phyloP scores from a whole-genome alignment of 768 basidiomycete species.

The Boletales sp. region DNA sequence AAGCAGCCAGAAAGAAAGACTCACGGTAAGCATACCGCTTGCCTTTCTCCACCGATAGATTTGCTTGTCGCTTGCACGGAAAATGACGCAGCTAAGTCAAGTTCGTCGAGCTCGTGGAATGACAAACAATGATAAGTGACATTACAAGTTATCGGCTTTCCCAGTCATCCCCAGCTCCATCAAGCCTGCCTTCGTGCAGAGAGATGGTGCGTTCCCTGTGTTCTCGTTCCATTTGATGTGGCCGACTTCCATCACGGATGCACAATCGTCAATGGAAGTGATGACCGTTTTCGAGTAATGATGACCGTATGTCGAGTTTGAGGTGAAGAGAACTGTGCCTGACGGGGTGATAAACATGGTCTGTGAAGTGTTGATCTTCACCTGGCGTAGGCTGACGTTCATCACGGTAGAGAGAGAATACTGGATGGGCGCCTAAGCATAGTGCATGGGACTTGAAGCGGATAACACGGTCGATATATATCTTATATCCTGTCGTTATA shows the following conservation, averaged over 20 bases:
- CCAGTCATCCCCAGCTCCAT: conserved; percentile 2
- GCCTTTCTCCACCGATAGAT: conserved; percentile 10
- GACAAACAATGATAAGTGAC: neutral
- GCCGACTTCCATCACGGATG: conserved; percentile 6
- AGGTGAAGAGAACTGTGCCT: conserved; percentile 14
- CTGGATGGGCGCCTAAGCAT: neutral
- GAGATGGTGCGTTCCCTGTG: neutral
- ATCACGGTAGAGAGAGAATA: neutral
- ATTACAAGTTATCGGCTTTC: conserved; percentile 2
- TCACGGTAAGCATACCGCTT: neutral
- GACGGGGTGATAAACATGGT: conserved; percentile 15
- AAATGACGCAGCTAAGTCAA: conserved; percentile 1
- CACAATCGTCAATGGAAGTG: conserved; percentile 11
- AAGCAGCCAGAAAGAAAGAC: neutral
- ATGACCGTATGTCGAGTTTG: neutral
- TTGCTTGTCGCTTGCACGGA: conserved; percentile 9
- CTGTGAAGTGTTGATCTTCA: conserved; percentile 7
- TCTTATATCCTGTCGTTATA: too few species aligned
- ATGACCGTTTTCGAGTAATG: conserved; percentile 3
- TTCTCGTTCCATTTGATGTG: conserved; percentile 16
- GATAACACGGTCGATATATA: too few species aligned
- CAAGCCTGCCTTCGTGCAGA: neutral
- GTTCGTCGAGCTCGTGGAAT: neutral
- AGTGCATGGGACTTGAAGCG: too few species aligned
- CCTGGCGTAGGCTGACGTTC: conserved; percentile 19